A percentile compares a stretch with the other conserved stretches of the same genome.
Conservation (phyloP, 2,329 filamentous ascomycete genomes). For the Hypoxylon sp. region DNA sequence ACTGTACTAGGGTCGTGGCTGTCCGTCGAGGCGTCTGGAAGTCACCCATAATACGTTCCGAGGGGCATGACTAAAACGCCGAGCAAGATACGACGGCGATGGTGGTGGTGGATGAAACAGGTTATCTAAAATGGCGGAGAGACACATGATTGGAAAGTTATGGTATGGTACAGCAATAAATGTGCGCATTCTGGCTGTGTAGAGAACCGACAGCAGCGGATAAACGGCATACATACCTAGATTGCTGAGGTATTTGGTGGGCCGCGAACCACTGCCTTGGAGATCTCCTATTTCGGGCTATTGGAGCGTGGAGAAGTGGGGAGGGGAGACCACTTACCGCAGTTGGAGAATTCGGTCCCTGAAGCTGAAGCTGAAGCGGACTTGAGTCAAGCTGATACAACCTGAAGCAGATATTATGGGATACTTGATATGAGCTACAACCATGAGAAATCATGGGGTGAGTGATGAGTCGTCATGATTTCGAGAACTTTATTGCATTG, state of each 20-base stretch:
- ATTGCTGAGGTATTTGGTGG: slow-evolving; percentile 19
- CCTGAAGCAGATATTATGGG: not conserved
- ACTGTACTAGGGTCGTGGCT: not conserved
- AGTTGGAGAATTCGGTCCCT: not conserved
- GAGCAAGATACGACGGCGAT: not conserved
- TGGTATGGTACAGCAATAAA: slow-evolving; percentile 11
- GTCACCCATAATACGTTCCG: not conserved
- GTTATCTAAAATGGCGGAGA: slow-evolving; percentile 16
- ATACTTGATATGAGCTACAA: not conserved
- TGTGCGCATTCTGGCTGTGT: not conserved
- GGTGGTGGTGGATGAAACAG: slow-evolving; percentile 3
- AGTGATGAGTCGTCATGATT: not conserved
- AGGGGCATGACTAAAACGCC: slow-evolving; percentile 6
- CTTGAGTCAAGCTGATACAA: slow-evolving; percentile 14
- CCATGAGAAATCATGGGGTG: not conserved
- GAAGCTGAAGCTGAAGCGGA: slow-evolving; percentile 26
- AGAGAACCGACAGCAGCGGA: slow-evolving; percentile 9
- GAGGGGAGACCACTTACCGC: slow-evolving; percentile 3
- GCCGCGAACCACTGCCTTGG: slow-evolving; percentile 39
- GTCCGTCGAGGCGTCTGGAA: slow-evolving; percentile 4
- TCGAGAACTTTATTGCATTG: not conserved
- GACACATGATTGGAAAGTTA: slow-evolving; percentile 15
- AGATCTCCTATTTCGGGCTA: slow-evolving; percentile 11
- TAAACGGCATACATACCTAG: slow-evolving; percentile 15
- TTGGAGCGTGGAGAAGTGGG: slow-evolving; percentile 28